Evolutionary conservation across 2,329 filamentous ascomycete genomes (phyloP).

Genomic region (Mariannaea sp.): DNA sequence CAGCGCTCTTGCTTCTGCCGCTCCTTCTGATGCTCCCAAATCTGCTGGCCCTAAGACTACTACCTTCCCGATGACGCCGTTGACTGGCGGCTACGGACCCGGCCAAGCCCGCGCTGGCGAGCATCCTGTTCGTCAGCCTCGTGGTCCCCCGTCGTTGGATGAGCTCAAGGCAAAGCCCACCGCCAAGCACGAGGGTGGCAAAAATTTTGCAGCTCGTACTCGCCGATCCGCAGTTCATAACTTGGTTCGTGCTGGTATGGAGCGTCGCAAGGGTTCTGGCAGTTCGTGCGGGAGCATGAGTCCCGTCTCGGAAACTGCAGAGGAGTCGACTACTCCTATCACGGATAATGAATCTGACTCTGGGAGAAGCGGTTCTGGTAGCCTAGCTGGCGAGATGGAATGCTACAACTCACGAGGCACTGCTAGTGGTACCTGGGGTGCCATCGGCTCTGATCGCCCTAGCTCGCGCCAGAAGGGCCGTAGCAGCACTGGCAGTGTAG

Average conservation of each 20-base stretch:
- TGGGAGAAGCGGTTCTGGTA: slow-evolving; percentile 75
- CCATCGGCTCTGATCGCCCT: slow-evolving; percentile 86
- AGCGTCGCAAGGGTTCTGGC: slow-evolving; percentile 77
- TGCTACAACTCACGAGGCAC: slow-evolving; percentile 76
- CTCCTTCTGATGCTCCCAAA: slow-evolving; percentile 54
- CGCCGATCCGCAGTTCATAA: slow-evolving; percentile 91
- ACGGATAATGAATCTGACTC: slow-evolving; percentile 77
- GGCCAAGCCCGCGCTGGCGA: slow-evolving; percentile 92
- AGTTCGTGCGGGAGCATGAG: slow-evolving; percentile 79
- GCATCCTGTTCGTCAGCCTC: slow-evolving; percentile 90
- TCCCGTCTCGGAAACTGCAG: slow-evolving; percentile 81
- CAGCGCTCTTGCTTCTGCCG: slow-evolving; percentile 50
- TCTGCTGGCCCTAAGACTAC: slow-evolving; percentile 77
- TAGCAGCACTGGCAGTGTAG: slow-evolving; percentile 67
- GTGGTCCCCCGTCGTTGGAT: slow-evolving; percentile 87
- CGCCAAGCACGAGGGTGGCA: slow-evolving; percentile 90
- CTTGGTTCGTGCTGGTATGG: slow-evolving; percentile 85
- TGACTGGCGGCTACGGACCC: slow-evolving; percentile 86
- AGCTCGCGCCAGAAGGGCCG: slow-evolving; percentile 69
- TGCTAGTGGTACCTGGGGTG: slow-evolving; percentile 73
- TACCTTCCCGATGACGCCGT: slow-evolving; percentile 77
- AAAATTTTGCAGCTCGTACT: slow-evolving; percentile 95
- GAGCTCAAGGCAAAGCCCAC: slow-evolving; percentile 90
- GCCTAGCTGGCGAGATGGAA: slow-evolving; percentile 74
- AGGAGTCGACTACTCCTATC: slow-evolving; percentile 68